phyloP scores from a whole-genome alignment of 352 stramenopile species.

The Aphanomyces stellatus region DNA sequence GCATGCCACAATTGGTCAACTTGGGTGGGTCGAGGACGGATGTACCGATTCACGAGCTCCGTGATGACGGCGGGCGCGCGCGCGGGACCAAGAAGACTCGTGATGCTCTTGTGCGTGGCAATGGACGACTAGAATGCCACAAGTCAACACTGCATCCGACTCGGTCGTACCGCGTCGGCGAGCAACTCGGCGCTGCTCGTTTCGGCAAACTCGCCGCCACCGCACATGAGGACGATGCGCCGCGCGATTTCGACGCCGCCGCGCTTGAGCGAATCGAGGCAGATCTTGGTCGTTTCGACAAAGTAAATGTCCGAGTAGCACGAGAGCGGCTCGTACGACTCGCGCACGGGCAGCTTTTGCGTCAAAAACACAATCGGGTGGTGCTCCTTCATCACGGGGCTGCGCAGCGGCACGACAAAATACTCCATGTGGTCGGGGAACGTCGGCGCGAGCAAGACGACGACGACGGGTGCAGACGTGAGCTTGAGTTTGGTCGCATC shows the following conservation, averaged over 20 bases:
- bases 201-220: slow-evolving; percentile 42
- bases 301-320: slow-evolving; percentile 71
- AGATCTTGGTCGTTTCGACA: slow-evolving; percentile 54
- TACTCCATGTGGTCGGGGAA: slow-evolving; percentile 76
- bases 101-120: slow-evolving; percentile 76
- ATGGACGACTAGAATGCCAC: slow-evolving; percentile 38
- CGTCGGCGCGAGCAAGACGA: slow-evolving; percentile 50
- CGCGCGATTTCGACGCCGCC: slow-evolving; percentile 53
- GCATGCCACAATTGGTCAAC: not conserved
- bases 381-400: slow-evolving; percentile 56
- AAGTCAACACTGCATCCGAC: not conserved
- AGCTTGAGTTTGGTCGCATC: slow-evolving; percentile 44
- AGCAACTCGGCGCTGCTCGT: slow-evolving; percentile 59
- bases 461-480: slow-evolving; percentile 48
- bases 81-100: slow-evolving; percentile 46
- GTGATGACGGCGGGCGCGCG: slow-evolving; percentile 61
- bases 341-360: slow-evolving; percentile 38
- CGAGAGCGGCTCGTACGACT: slow-evolving; percentile 54
- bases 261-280: slow-evolving; percentile 43
- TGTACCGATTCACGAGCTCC: slow-evolving; percentile 56
- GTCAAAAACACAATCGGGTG: slow-evolving; percentile 65
- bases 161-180: slow-evolving; percentile 41
- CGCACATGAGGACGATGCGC: slow-evolving; percentile 66
- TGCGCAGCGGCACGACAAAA: slow-evolving; percentile 58
- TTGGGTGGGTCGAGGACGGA: not conserved